A percentile compares a stretch with the other conserved stretches of the same genome.
phyloP scores from a whole-genome alignment of 2,329 filamentous ascomycete genomes.

The Calycina herbarum region DNA sequence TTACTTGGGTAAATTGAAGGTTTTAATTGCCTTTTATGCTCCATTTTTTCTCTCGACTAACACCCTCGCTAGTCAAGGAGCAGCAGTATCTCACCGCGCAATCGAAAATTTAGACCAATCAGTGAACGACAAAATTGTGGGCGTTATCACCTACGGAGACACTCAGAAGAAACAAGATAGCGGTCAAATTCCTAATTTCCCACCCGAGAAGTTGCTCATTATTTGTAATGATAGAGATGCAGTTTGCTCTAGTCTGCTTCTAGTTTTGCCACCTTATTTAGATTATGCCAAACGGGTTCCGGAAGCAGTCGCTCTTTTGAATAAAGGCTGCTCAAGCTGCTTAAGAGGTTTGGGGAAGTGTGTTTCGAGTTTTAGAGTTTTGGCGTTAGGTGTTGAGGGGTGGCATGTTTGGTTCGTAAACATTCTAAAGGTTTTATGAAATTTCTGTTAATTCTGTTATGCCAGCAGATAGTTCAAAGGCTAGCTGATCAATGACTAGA shows the following conservation, averaged over 20 bases:
- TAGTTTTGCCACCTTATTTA: slow-evolving; percentile 41
- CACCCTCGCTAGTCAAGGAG: slow-evolving; percentile 39
- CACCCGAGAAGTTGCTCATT: slow-evolving; percentile 39
- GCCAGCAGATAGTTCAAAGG: not conserved
- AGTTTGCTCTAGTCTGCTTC: slow-evolving; percentile 48
- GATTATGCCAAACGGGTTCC: slow-evolving; percentile 39
- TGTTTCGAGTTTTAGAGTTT: not conserved
- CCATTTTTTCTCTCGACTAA: not conserved
- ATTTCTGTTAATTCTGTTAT: not conserved
- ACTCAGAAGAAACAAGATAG: slow-evolving; percentile 41
- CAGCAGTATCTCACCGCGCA: slow-evolving; percentile 42
- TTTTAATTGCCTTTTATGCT: not conserved
- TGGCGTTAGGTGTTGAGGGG: not conserved
- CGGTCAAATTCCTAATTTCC: slow-evolving; percentile 38
- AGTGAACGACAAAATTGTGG: slow-evolving; percentile 37
- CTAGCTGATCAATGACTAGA: not conserved
- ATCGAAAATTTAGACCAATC: slow-evolving; percentile 35
- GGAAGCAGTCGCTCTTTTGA: slow-evolving; percentile 38
- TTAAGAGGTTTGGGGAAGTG: not conserved
- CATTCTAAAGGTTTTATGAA: not conserved
- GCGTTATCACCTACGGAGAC: slow-evolving; percentile 42
- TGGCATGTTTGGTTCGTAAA: not conserved
- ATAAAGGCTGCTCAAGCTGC: slow-evolving; percentile 1
- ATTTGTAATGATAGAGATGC: slow-evolving; percentile 50
- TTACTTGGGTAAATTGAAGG: not conserved